Percentiles rank a stretch among this genome's conserved stretches.
phyloP scores from a whole-genome alignment of 768 basidiomycete genomes.

The Suillus subalutaceus region DNA sequence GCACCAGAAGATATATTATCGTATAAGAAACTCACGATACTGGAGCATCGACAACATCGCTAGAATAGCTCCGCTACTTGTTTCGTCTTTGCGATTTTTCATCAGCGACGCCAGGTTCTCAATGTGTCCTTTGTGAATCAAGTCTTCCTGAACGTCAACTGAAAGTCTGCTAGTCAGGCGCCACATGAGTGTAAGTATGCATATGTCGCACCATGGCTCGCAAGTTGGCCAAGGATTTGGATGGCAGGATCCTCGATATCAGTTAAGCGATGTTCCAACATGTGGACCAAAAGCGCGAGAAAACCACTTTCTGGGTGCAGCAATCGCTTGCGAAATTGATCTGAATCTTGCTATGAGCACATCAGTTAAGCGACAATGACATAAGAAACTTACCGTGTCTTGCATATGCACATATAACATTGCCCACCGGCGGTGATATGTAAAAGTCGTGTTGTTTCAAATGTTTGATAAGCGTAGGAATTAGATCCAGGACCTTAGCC shows the following conservation, averaged over 20 bases:
- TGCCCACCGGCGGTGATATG: constrained; percentile 10
- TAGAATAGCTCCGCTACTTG: constrained; percentile 3
- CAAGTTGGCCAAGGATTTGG: constrained; percentile 9
- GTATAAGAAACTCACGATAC: neutral
- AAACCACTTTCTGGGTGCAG: neutral
- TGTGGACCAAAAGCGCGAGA: constrained; percentile 4
- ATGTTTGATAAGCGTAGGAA: constrained; percentile 3
- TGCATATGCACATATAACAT: constrained; percentile 8
- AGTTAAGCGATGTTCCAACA: constrained; percentile 12
- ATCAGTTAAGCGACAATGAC: neutral
- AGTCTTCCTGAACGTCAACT: constrained; percentile 6
- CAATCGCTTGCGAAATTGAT: neutral
- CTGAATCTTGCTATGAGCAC: neutral
- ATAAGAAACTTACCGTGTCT: neutral
- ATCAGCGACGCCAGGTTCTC: neutral
- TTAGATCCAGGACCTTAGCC: neutral
- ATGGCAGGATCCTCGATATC: constrained; percentile 13
- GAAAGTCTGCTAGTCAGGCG: neutral
- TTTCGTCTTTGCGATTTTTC: constrained; percentile 3
- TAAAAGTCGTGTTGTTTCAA: constrained; percentile 11
- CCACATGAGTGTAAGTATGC: neutral
- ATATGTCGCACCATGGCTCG: neutral
- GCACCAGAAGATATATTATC: neutral
- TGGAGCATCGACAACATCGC: constrained; percentile 5
- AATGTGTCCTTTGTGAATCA: constrained; percentile 5